Evolutionary conservation across 2,329 filamentous ascomycete species (phyloP), one percentile per base, ranked within the genome.

Genomic region (Trichoderma sp.): DNA sequence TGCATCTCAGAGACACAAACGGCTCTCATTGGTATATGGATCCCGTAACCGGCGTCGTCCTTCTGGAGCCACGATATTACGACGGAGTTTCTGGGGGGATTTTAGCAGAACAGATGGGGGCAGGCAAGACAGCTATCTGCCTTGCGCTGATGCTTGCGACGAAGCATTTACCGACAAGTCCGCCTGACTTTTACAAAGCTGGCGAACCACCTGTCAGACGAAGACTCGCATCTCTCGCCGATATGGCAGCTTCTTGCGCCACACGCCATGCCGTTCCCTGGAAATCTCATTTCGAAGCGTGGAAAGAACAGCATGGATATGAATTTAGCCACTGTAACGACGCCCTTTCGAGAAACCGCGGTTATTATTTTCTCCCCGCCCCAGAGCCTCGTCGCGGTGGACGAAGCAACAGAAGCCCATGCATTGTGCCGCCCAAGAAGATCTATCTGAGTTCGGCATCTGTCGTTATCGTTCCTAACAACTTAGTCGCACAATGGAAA

Each of bases 61-160:
- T 93, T 0, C 84, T 85, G 43, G 88, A 92, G n/a, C 90, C 92
- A 12, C 86, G 87, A 3, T 88, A 88, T 72, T 97, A 95, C 75
- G 93, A 96, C 58, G 87, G 89, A 30, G 87, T 91, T 6, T 86
- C 87, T 71, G 94, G 95, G 39, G 95, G 94, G 3, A 92, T 95
- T 15, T 82, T 94, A 15, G 92, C 92, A 0, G 93, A 96, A 77
- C 91, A 93, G 74, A 95, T 95, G 92, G 92, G 91, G 6, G 83
- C 88, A 0, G 95, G 95, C 0, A 98, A 98, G 82, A 98, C 95
- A 0, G 82, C 98, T 30, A 97, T 98, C 12, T 95, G 92, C 74
- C 82, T 98, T 20, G 86, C 91, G 7, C 82, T 94, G 2, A 90
- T 98, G 50, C 84, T 97, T 30, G 91, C 93, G 3, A 97, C 93